phyloP scores from a whole-genome alignment of 176 grass and related monocot species.

The Echinochloa phyllopogon region DNA sequence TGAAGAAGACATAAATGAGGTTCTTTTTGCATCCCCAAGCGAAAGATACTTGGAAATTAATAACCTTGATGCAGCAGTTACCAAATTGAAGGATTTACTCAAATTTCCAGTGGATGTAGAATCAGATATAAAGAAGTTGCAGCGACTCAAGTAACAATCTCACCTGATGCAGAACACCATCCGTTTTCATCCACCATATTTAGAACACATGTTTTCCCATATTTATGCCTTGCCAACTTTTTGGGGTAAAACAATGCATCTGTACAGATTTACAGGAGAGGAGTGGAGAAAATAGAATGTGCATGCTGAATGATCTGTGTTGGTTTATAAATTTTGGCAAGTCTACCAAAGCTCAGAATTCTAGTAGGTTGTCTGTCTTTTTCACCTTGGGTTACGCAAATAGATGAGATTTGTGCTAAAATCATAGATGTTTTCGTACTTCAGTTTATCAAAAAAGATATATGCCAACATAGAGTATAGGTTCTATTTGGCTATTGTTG shows the following conservation, averaged over 20 bases:
- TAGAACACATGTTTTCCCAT: not conserved
- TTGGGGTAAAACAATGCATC: not conserved
- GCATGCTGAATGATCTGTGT: not conserved
- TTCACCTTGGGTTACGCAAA: not conserved
- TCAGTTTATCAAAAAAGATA: too few relatives aligned
- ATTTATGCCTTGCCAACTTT: not conserved
- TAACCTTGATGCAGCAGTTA: constrained; percentile 37
- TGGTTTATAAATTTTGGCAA: not conserved
- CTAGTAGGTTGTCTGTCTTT: not conserved
- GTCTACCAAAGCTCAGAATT: not conserved
- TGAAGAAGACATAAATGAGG: constrained; percentile 94
- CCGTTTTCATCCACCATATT: not conserved
- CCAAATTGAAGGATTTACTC: constrained; percentile 65
- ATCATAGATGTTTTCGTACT: not conserved
- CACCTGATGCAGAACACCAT: not conserved
- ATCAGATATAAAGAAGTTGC: constrained; percentile 58
- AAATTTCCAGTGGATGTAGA: constrained; percentile 60
- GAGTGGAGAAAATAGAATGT: constrained; percentile 1
- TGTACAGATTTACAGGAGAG: not conserved
- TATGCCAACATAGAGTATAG: too few relatives aligned
- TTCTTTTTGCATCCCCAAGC: constrained; percentile 65
- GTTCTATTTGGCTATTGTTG: too few relatives aligned
- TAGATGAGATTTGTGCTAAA: not conserved
- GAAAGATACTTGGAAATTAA: constrained; percentile 46
- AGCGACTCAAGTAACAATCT: constrained; percentile 52